phyloP scores from a whole-genome alignment of 345 rosid species.

The Rubroshorea leprosula region DNA sequence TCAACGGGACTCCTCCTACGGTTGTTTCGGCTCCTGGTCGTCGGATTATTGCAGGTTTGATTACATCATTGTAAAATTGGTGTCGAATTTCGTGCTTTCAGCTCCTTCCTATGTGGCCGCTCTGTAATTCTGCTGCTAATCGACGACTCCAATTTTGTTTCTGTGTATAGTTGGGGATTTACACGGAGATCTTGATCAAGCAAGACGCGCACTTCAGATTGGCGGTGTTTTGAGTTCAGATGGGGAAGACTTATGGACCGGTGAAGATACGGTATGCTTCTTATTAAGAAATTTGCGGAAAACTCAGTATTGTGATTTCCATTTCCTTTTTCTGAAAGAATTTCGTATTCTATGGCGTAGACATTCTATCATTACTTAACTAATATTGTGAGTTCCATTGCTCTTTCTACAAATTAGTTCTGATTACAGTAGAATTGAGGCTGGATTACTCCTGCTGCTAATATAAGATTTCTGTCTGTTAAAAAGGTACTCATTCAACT shows the following conservation, averaged over 20 bases:
- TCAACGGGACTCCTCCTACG: slow-evolving; percentile 77
- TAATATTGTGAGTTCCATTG: no score
- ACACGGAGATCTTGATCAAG: slow-evolving; percentile 80
- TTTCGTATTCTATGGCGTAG: no score
- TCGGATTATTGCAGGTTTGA: slow-evolving; percentile 74
- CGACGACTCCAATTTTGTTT: no score
- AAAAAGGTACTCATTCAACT: slow-evolving; percentile 72
- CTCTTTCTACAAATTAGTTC: no score
- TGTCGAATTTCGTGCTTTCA: neutral
- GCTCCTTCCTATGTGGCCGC: neutral
- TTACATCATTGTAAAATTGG: neutral
- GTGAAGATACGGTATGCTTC: slow-evolving; percentile 59
- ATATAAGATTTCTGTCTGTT: slow-evolving; percentile 11
- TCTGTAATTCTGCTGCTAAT: no score
- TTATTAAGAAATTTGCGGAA: neutral
- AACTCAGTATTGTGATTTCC: neutral
- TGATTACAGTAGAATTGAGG: neutral
- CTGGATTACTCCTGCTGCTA: neutral
- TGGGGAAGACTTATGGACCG: slow-evolving; percentile 69
- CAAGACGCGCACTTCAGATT: slow-evolving; percentile 68
- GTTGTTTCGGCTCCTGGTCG: slow-evolving; percentile 89
- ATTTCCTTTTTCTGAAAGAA: neutral
- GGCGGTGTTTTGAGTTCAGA: slow-evolving; percentile 82
- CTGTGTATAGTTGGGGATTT: slow-evolving; percentile 69
- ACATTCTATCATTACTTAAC: no score